These are phyloP conservation scores for Mucor velutinosus DNA, from an alignment of 371 early-diverging fungal species.

Conservation along the genomic window DNA sequence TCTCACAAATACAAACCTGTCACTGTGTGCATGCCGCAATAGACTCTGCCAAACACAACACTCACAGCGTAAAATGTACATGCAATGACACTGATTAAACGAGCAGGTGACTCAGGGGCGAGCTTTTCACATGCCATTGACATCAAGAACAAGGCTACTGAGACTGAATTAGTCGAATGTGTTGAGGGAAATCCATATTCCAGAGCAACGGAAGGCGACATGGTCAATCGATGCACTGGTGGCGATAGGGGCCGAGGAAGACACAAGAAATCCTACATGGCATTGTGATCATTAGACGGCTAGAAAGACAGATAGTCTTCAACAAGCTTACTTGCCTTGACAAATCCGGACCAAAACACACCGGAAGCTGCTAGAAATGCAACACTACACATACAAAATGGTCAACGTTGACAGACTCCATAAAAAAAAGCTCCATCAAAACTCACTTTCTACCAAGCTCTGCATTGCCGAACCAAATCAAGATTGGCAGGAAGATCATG, in stretches of 20 bases:
- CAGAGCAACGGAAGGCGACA: slow-evolving; percentile 60
- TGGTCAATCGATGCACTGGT: slow-evolving; percentile 67
- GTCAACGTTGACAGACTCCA: not conserved
- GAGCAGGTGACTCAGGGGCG: slow-evolving; percentile 40
- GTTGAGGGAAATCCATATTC: slow-evolving; percentile 88
- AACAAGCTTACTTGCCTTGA: slow-evolving; percentile 54
- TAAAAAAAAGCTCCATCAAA: not conserved
- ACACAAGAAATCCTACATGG: slow-evolving; percentile 68
- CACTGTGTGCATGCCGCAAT: slow-evolving; percentile 80
- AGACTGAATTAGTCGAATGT: slow-evolving; percentile 75
- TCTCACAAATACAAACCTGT: slow-evolving; percentile 43
- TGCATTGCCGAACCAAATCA: slow-evolving; percentile 73
- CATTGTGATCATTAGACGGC: not conserved
- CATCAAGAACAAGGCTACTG: slow-evolving; percentile 66
- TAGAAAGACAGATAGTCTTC: not conserved
- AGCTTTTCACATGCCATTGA: slow-evolving; percentile 50
- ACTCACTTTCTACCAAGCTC: slow-evolving; percentile 59
- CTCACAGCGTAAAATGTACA: slow-evolving; percentile 63
- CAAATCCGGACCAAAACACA: slow-evolving; percentile 68
- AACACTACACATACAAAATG: slow-evolving; percentile 26
- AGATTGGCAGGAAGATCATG: slow-evolving; percentile 67
- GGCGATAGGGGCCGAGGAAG: slow-evolving; percentile 78
- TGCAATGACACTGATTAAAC: slow-evolving; percentile 41
- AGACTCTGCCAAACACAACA: slow-evolving; percentile 69
- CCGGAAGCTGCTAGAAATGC: slow-evolving; percentile 60